Evolutionary conservation across 352 stramenopile species (phyloP).

Genomic region (Globisporangium irregulare): DNA sequence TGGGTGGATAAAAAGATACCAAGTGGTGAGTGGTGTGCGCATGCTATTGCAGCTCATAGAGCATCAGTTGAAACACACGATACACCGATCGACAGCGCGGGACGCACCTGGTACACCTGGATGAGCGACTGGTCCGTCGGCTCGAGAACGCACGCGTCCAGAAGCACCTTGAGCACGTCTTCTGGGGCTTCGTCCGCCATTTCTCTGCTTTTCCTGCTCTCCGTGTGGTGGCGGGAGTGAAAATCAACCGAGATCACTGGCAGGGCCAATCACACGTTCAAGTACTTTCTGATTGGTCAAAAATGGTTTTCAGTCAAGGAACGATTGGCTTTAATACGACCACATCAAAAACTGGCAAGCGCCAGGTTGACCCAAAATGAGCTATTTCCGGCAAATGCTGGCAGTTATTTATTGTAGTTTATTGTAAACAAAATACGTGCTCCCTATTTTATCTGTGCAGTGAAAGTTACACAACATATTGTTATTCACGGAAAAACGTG

Average conservation of each 20-base stretch:
- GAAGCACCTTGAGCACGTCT: constrained; percentile 59
- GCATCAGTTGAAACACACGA: background rate
- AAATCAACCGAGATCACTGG: constrained; percentile 27
- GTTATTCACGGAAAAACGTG: no score
- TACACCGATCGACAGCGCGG: background rate
- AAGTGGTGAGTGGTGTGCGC: background rate
- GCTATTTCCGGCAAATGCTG: background rate
- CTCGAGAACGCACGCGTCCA: constrained; percentile 50
- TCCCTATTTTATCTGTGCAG: no score
- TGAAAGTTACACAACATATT: no score
- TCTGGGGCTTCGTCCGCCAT: constrained; percentile 28
- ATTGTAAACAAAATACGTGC: no score
- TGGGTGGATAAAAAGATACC: constrained; percentile 1
- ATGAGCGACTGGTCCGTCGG: constrained; percentile 49
- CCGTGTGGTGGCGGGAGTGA: constrained; percentile 1
- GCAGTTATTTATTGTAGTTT: background rate
- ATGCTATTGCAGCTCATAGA: background rate
- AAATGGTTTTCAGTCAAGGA: background rate
- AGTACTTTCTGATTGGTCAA: background rate
- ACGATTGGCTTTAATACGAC: background rate
- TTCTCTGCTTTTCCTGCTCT: constrained; percentile 1
- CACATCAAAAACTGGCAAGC: background rate
- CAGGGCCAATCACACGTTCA: constrained; percentile 19
- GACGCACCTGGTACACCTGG: constrained; percentile 52
- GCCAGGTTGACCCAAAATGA: background rate